These are phyloP conservation scores for Paulownia fortunei DNA, from an alignment of 257 asterid genomes.

Conservation along the genomic window DNA sequence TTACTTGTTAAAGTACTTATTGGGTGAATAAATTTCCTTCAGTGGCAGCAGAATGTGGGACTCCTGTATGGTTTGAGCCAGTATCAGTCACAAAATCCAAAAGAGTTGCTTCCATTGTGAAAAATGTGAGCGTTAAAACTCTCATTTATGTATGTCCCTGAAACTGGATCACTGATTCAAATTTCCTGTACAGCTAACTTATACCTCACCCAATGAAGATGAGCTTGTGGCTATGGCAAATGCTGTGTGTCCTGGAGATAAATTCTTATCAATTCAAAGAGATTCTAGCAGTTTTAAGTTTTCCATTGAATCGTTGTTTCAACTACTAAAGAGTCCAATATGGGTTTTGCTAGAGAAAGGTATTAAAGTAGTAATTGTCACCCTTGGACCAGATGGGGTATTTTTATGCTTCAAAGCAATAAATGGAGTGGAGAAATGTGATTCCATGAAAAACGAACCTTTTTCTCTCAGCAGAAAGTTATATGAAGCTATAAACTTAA, in stretches of 20 bases:
- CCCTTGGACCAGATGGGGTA: slow-evolving; percentile 83
- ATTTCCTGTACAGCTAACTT: slow-evolving; percentile 60
- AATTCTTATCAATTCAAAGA: slow-evolving; percentile 51
- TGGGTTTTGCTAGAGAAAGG: slow-evolving; percentile 82
- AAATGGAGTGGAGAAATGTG: slow-evolving; percentile 37
- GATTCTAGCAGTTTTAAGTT: slow-evolving; percentile 27
- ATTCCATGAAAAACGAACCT: slow-evolving; percentile 28
- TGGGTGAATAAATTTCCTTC: slow-evolving; percentile 35
- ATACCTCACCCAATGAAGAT: slow-evolving; percentile 90
- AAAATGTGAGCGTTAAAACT: slow-evolving; percentile 62
- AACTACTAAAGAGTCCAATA: slow-evolving; percentile 74
- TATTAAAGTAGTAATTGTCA: slow-evolving; percentile 69
- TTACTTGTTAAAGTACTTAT: slow-evolving; percentile 23
- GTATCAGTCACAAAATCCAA: slow-evolving; percentile 88
- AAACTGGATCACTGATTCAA: slow-evolving; percentile 16
- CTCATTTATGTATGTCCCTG: not conserved
- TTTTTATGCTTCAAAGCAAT: slow-evolving; percentile 66
- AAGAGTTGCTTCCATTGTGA: slow-evolving; percentile 74
- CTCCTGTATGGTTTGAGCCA: slow-evolving; percentile 93
- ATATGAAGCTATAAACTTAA: slow-evolving; percentile 49
- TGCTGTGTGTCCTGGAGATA: slow-evolving; percentile 54
- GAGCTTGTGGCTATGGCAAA: slow-evolving; percentile 97
- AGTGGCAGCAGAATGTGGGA: slow-evolving; percentile 79
- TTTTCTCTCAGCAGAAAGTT: slow-evolving; percentile 48
- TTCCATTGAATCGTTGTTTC: slow-evolving; percentile 58